Evolutionary conservation across 2,329 filamentous ascomycete genomes (phyloP).

Genomic region (Trichoderma sp.): DNA sequence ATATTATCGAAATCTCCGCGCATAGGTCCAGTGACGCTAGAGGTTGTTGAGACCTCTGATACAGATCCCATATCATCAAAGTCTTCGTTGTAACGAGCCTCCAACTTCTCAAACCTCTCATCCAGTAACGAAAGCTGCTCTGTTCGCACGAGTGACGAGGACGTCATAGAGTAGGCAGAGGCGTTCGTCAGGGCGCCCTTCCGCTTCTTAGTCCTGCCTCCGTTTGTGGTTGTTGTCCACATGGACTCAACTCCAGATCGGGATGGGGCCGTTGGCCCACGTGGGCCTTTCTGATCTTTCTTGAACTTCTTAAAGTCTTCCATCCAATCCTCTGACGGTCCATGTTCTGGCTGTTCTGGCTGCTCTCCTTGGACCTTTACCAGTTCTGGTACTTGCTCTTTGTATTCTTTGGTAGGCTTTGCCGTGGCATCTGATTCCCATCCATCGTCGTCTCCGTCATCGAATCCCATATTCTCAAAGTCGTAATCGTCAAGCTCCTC

Average conservation of each 20-base stretch:
- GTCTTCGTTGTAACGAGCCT: conserved; percentile 66
- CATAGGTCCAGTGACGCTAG: conserved; percentile 65
- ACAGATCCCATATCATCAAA: conserved; percentile 53
- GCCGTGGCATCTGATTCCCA: conserved; percentile 95
- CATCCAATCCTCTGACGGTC: conserved; percentile 78
- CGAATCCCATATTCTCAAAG: conserved; percentile 66
- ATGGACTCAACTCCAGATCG: conserved; percentile 67
- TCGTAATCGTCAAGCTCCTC: conserved; percentile 75
- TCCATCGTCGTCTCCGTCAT: conserved; percentile 67
- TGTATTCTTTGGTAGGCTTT: conserved; percentile 64
- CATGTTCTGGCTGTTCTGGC: conserved; percentile 49
- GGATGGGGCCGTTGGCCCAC: conserved; percentile 38
- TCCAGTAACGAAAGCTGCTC: conserved; percentile 84
- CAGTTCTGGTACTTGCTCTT: conserved; percentile 48
- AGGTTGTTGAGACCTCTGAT: conserved; percentile 60
- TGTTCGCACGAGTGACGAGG: conserved; percentile 80
- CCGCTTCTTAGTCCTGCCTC: conserved; percentile 85
- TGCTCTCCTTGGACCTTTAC: conserved; percentile 45
- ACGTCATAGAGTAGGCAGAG: conserved; percentile 88
- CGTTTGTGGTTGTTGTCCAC: conserved; percentile 73
- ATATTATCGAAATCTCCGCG: conserved; percentile 82
- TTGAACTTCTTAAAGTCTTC: conserved; percentile 94
- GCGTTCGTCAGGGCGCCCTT: conserved; percentile 89
- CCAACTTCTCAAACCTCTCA: conserved; percentile 85
- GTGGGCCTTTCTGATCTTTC: conserved; percentile 62